Conservation (phyloP, 1,284 basidiomycete genomes). For the Pyrrhoderma noxium region DNA sequence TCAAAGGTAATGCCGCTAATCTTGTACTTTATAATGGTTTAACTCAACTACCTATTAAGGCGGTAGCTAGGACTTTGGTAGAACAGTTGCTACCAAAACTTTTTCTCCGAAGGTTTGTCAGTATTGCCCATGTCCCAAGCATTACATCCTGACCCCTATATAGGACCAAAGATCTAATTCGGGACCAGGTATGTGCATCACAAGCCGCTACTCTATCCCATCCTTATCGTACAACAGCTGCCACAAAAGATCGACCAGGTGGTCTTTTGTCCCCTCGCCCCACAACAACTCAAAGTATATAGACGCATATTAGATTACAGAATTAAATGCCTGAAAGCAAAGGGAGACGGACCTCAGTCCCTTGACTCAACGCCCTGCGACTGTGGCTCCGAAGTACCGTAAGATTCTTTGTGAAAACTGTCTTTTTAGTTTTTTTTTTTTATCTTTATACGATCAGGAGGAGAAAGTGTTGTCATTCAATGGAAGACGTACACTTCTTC, state of each 20-base stretch:
- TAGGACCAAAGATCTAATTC: slow-evolving; percentile 79
- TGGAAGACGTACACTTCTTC: slow-evolving; percentile 56
- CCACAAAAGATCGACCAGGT: slow-evolving; percentile 79
- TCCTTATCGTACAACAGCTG: slow-evolving; percentile 37
- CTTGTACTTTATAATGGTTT: not conserved
- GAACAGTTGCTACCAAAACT: slow-evolving; percentile 65
- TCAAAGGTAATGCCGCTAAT: slow-evolving; percentile 1
- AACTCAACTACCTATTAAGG: slow-evolving; percentile 25
- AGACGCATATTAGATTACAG: slow-evolving; percentile 60
- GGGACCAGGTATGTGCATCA: slow-evolving; percentile 45
- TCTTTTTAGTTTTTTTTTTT: not conserved
- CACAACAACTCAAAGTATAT: slow-evolving; percentile 62
- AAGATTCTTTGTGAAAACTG: slow-evolving; percentile 20
- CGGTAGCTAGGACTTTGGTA: slow-evolving; percentile 51
- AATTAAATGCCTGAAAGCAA: slow-evolving; percentile 38
- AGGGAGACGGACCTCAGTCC: slow-evolving; percentile 24
- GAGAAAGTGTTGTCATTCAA: slow-evolving; percentile 58
- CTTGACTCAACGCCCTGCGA: slow-evolving; percentile 62
- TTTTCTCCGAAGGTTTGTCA: slow-evolving; percentile 65
- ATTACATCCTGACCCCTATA: slow-evolving; percentile 5
- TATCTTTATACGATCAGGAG: slow-evolving; percentile 36
- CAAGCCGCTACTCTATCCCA: slow-evolving; percentile 5
- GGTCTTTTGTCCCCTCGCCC: slow-evolving; percentile 81
- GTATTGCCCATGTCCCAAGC: not conserved
- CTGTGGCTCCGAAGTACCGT: slow-evolving; percentile 58